A percentile compares a stretch with the other conserved stretches of the same genome.
These are phyloP conservation scores for Epichloe typhina DNA, from an alignment of 2,329 filamentous ascomycete genomes.

Conservation along the genomic window DNA sequence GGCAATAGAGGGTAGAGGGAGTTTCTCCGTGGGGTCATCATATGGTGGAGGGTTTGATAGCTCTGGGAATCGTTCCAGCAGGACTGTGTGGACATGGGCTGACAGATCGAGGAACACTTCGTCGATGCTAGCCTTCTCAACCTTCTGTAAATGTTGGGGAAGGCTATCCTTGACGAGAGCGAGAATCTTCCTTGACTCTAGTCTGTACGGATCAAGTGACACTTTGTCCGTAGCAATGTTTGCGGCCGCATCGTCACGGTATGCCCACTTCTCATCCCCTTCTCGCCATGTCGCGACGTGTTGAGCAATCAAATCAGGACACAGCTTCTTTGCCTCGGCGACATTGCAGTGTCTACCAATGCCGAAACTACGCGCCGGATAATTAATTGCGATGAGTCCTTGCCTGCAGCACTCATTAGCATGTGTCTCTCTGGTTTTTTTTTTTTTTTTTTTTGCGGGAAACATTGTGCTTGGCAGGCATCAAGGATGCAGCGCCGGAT, in stretches of 20 bases:
- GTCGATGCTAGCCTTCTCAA: slow-evolving; percentile 92
- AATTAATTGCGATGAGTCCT: slow-evolving; percentile 91
- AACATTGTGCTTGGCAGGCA: background rate
- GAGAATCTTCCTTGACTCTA: slow-evolving; percentile 73
- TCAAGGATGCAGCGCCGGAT: background rate
- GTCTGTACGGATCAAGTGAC: slow-evolving; percentile 80
- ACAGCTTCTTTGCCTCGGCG: slow-evolving; percentile 72
- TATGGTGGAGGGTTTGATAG: slow-evolving; percentile 52
- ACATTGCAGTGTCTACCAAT: slow-evolving; percentile 69
- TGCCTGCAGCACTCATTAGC: slow-evolving; percentile 40
- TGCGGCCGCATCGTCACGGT: slow-evolving; percentile 65
- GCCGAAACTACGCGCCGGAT: slow-evolving; percentile 70
- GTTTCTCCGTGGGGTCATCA: slow-evolving; percentile 54
- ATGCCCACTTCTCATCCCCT: slow-evolving; percentile 84
- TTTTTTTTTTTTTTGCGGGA: too few species aligned
- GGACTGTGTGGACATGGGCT: slow-evolving; percentile 61
- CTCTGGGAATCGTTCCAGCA: slow-evolving; percentile 68
- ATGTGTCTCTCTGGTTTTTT: background rate
- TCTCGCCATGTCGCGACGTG: slow-evolving; percentile 94
- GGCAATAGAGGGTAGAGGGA: slow-evolving; percentile 57
- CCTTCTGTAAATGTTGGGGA: slow-evolving; percentile 50
- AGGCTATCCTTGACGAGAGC: slow-evolving; percentile 62
- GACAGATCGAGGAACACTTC: slow-evolving; percentile 93
- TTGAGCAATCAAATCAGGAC: slow-evolving; percentile 71
- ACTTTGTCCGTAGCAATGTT: slow-evolving; percentile 86